These are phyloP conservation scores for Rhynchospora breviuscula DNA, from an alignment of 176 grass and related monocot species.

Conservation along the genomic window DNA sequence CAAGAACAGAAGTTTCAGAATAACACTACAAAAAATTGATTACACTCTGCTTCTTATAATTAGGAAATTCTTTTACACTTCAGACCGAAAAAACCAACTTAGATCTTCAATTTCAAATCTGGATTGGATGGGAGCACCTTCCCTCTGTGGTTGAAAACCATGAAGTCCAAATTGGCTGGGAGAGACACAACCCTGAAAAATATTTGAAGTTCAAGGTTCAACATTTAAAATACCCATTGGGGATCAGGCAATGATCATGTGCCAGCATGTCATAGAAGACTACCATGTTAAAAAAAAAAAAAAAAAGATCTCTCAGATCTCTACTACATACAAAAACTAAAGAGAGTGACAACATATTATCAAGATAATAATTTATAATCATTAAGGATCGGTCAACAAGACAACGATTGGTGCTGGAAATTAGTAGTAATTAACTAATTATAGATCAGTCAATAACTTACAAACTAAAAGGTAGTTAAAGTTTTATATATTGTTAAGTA, in stretches of 20 bases:
- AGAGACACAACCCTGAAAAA: slow-evolving; percentile 70
- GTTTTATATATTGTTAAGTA: background rate
- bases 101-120: slow-evolving; percentile 68
- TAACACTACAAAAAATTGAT: background rate
- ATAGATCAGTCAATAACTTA: background rate
- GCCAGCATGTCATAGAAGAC: background rate
- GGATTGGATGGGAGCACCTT: slow-evolving; percentile 44
- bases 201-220: background rate
- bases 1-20: background rate
- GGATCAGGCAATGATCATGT: background rate
- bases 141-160: slow-evolving; percentile 93
- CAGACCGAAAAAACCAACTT: background rate
- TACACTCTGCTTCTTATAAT: background rate
- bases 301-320: background rate
- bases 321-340: background rate
- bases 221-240: background rate
- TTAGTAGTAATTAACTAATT: background rate
- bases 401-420: background rate
- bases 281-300: background rate
- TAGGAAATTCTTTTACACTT: background rate
- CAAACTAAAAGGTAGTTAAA: background rate
- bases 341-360: background rate
- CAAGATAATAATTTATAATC: background rate
- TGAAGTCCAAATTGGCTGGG: slow-evolving; percentile 86
- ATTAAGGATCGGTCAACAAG: background rate